phyloP scores from a whole-genome alignment of 371 early-diverging fungal genomes.

The Gilbertella persicaria region DNA sequence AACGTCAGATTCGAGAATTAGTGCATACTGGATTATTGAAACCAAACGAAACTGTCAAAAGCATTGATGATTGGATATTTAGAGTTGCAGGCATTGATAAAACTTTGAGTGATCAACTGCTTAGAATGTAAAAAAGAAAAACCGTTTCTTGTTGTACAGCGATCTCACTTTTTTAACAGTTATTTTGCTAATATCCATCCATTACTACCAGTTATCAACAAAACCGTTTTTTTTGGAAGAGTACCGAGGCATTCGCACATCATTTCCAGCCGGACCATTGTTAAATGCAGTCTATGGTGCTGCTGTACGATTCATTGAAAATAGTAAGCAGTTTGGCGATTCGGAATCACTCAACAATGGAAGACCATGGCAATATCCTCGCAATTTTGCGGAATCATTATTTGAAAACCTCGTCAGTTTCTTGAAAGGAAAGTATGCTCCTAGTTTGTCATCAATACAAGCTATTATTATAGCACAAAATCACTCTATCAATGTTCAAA shows the following conservation, averaged over 20 bases:
- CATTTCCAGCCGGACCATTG: constrained; percentile 12
- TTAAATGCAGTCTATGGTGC: constrained; percentile 26
- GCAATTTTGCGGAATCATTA: constrained; percentile 2
- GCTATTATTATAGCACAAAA: constrained; percentile 37
- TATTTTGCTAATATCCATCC: constrained; percentile 29
- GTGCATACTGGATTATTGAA: constrained; percentile 1
- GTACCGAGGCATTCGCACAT: constrained; percentile 19
- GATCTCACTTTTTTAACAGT: constrained; percentile 1
- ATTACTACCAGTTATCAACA: constrained; percentile 24
- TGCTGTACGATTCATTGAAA: constrained; percentile 16
- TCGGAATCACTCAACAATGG: constrained; percentile 4
- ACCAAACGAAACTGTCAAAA: constrained; percentile 2
- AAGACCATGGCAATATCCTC: constrained; percentile 7
- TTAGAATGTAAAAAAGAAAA: constrained; percentile 21
- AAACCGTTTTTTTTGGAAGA: constrained; percentile 22
- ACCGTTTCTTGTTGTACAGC: not conserved
- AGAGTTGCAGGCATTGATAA: constrained; percentile 22
- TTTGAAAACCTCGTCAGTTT: constrained; percentile 6
- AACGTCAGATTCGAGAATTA: constrained; percentile 10
- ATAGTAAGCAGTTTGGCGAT: constrained; percentile 11
- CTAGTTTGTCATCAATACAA: constrained; percentile 35
- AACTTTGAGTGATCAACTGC: constrained; percentile 24
- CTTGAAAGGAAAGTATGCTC: constrained; percentile 8
- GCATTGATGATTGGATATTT: constrained; percentile 26
- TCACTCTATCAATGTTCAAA: constrained; percentile 31